Evolutionary conservation across 1,139 yeast genomes (phyloP).

Genomic region (Zygosaccharomyces sapae): DNA sequence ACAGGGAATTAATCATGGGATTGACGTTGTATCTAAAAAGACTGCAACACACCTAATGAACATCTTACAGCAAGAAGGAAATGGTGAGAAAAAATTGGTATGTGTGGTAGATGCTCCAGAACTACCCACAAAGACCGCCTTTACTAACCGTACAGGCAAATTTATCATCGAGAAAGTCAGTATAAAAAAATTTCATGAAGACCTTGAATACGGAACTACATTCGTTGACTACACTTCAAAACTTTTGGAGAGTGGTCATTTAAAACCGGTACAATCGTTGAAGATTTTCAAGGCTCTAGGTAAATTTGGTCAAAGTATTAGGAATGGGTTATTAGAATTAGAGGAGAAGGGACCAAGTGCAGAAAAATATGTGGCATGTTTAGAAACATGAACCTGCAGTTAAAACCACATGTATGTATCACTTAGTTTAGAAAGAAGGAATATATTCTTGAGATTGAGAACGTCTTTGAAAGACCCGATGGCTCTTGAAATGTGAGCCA

Average conservation of each 20-base stretch:
- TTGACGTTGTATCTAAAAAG: slow-evolving; percentile 45
- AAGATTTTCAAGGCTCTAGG: slow-evolving; percentile 38
- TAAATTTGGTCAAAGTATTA: slow-evolving; percentile 36
- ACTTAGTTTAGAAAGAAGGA: background rate
- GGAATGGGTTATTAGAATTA: slow-evolving; percentile 39
- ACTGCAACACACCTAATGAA: slow-evolving; percentile 39
- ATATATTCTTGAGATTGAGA: background rate
- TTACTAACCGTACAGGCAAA: slow-evolving; percentile 28
- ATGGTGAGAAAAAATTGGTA: slow-evolving; percentile 33
- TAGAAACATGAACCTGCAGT: slow-evolving; percentile 5
- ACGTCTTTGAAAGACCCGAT: background rate
- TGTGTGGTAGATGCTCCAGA: slow-evolving; percentile 43
- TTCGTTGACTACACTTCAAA: slow-evolving; percentile 39
- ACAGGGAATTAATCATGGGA: slow-evolving; percentile 37
- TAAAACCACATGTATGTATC: background rate
- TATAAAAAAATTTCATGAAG: slow-evolving; percentile 46
- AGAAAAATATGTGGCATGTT: slow-evolving; percentile 41
- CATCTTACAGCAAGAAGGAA: slow-evolving; percentile 25
- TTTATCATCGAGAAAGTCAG: slow-evolving; percentile 35
- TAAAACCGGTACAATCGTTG: slow-evolving; percentile 38
- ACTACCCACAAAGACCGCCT: slow-evolving; percentile 13
- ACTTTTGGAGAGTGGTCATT: slow-evolving; percentile 32
- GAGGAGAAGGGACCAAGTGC: slow-evolving; percentile 43
- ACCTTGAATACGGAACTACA: slow-evolving; percentile 39
- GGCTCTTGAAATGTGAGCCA: background rate